Evolutionary conservation across 768 basidiomycete species (phyloP).

Genomic region (Polyporus arcularius): DNA sequence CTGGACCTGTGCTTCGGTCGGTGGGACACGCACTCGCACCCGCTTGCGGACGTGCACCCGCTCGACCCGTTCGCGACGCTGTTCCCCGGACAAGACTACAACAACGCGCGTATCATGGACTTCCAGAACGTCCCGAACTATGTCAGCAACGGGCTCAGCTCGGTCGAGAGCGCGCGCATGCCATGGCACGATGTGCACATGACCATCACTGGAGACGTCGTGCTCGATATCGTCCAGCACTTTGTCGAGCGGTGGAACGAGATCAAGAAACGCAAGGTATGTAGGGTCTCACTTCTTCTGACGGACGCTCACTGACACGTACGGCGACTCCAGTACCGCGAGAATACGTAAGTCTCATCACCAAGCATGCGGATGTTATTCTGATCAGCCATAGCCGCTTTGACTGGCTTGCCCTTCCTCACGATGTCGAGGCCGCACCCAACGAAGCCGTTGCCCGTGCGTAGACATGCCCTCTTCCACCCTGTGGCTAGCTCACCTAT

Average conservation of each 20-base stretch:
- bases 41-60: constrained; percentile 90
- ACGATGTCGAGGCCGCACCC: constrained; percentile 60
- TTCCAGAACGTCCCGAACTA: constrained; percentile 82
- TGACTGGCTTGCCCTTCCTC: constrained; percentile 80
- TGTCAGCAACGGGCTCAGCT: constrained; percentile 67
- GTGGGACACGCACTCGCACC: constrained; percentile 92
- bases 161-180: constrained; percentile 75
- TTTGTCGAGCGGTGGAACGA: constrained; percentile 94
- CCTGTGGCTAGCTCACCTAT: background rate
- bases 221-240: constrained; percentile 91
- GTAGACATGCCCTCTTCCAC: constrained; percentile 18
- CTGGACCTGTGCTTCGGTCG: too few relatives aligned
- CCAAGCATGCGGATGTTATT: background rate
- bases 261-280: constrained; percentile 78
- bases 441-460: constrained; percentile 66
- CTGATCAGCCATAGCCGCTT: constrained; percentile 38
- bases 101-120: constrained; percentile 85
- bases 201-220: constrained; percentile 78
- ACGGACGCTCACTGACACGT: background rate
- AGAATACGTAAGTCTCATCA: constrained; percentile 46
- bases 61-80: constrained; percentile 79
- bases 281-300: background rate
- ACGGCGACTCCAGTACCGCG: constrained; percentile 28
- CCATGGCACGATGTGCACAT: constrained; percentile 98
- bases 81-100: constrained; percentile 94